Base-by-base conservation (phyloP, 176 grass and related monocot species). In the Carex littledalei region DNA sequence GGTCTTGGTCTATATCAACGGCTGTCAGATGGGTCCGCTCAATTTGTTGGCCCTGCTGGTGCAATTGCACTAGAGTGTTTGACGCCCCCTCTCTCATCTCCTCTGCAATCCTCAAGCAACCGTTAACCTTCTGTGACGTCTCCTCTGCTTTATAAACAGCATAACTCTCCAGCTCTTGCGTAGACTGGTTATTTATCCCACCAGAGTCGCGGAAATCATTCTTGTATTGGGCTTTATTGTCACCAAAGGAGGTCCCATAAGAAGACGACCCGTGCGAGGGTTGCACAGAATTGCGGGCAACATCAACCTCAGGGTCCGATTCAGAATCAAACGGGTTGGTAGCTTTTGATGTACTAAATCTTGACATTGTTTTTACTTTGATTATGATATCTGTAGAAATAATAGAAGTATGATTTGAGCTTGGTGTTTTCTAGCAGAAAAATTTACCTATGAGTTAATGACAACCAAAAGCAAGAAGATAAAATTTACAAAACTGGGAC, bases 31-130 rank as follows among this genome's bases (percentile, higher is more conserved):
- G 94, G 5, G 92, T 94, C 85, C 83, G 88, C 64, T 82, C 87
- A 82, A 97, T 94, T 85, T 97, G 92, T 78, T 97, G 86, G 1
- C 94, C 94, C 72, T 97, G 94, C 73, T 94, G 94, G 87, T 97
- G 94, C 18, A 97, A 87, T 59, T 87, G 90, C 71, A 97, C 87
- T 5, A 97, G 92, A 64, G 86, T 97, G 49, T 92, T 97, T 0
- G 94, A 89, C 0, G 94, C 94, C 37, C 84, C 91, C 12, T 89
- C 92, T 88, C 94, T 71, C 87, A 92, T 97, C 85, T 97, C 94
- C 80, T 92, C 94, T 45, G 92, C 94, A 76, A 97, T 90, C 87
- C 73, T 88, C 83, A 97, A 60, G 66, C 90, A 90, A 2, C 81
- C 85, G 55, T 92, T 86, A 37, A 92, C 55, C 39, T 86, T 89